These are phyloP conservation scores for Plantago elongata DNA, from an alignment of 257 asterid genomes.

Conservation along the genomic window DNA sequence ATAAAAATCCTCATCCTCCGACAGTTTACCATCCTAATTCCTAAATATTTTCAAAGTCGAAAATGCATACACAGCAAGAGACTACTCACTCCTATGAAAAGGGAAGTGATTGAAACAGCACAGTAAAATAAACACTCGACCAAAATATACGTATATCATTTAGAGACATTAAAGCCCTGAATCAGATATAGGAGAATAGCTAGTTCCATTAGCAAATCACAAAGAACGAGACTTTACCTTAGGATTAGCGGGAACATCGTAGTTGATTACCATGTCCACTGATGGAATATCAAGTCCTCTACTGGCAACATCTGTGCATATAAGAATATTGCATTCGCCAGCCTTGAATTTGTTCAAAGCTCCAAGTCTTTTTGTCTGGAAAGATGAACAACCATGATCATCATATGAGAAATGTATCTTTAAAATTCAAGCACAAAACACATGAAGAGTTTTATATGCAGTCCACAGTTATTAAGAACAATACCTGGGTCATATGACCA, in stretches of 20 bases:
- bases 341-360: conserved; percentile 78
- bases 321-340: conserved; percentile 79
- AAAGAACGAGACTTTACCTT: conserved; percentile 43
- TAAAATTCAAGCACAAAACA: background rate
- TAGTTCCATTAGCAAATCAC: background rate
- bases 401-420: background rate
- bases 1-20: too few relatives aligned
- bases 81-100: conserved; percentile 1
- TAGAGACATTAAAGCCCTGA: too few relatives aligned
- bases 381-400: conserved; percentile 3
- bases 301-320: conserved; percentile 92
- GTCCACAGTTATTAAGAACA: conserved; percentile 6
- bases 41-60: too few relatives aligned
- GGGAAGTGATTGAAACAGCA: background rate
- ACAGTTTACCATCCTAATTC: too few relatives aligned
- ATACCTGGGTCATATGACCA: conserved; percentile 95
- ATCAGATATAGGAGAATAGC: too few relatives aligned
- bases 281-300: conserved; percentile 96
- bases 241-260: conserved; percentile 83
- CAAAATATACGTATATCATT: too few relatives aligned
- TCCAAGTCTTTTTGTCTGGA: conserved; percentile 82
- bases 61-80: background rate
- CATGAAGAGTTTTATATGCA: background rate
- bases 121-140: background rate
- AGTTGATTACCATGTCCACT: conserved; percentile 87